A percentile compares a stretch with the other conserved stretches of the same genome.
These are phyloP conservation scores for Rosa lucieae DNA, from an alignment of 306 rosid genomes.

Conservation along the genomic window DNA sequence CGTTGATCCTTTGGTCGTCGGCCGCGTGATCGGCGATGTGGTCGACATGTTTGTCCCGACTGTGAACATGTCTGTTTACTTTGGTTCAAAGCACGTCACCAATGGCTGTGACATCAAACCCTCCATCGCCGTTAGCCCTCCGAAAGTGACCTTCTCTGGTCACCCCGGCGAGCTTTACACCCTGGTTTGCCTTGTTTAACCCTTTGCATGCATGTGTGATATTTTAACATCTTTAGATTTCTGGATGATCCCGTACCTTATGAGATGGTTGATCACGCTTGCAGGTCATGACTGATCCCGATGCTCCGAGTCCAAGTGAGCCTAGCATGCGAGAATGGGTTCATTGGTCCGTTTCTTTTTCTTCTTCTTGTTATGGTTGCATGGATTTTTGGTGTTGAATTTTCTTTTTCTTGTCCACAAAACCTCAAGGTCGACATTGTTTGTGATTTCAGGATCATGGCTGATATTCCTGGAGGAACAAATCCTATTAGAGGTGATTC, in stretches of 20 bases:
- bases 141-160: conserved; percentile 55
- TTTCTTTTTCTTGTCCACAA: not conserved
- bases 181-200: conserved; percentile 38
- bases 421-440: not conserved
- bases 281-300: conserved; percentile 94
- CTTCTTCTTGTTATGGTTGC: not conserved
- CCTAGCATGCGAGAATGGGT: conserved; percentile 87
- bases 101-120: conserved; percentile 90
- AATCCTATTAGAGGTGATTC: conserved; percentile 57
- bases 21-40: conserved; percentile 84
- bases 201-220: conserved; percentile 11
- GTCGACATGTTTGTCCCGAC: conserved; percentile 80
- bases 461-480: conserved; percentile 79
- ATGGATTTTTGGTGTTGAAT: not conserved
- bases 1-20: conserved; percentile 81
- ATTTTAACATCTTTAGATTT: not conserved
- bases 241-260: not conserved
- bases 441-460: conserved; percentile 58
- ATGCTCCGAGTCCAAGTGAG: conserved; percentile 96
- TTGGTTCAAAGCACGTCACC: conserved; percentile 68
- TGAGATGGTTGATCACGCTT: not conserved
- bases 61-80: conserved; percentile 64
- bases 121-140: conserved; percentile 56
- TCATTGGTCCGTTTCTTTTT: conserved; percentile 50
- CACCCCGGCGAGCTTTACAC: conserved; percentile 59